These are phyloP conservation scores for Colletotrichum lindemuthianum DNA, from an alignment of 2,329 filamentous ascomycete species.

Conservation along the genomic window DNA sequence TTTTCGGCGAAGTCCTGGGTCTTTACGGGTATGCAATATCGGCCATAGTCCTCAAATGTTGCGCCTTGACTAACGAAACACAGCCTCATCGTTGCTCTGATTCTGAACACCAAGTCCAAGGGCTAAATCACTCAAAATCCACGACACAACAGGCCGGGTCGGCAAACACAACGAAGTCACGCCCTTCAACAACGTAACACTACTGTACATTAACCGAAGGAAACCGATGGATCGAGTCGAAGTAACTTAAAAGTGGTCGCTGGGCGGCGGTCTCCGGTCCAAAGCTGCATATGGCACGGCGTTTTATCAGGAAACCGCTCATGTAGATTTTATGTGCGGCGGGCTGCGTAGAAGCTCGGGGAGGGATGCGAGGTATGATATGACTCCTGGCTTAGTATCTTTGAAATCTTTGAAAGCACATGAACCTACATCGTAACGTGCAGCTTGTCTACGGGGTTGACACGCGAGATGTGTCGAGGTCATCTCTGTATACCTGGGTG, in stretches of 20 bases:
- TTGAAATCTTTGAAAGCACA: slow-evolving; percentile 32
- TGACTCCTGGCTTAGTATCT: slow-evolving; percentile 26
- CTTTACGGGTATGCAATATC: slow-evolving; percentile 85
- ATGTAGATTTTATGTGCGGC: slow-evolving; percentile 48
- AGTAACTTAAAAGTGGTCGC: slow-evolving; percentile 32
- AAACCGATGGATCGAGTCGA: slow-evolving; percentile 24
- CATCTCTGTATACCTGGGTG: too few species aligned
- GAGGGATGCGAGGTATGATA: slow-evolving; percentile 32
- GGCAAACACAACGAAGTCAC: slow-evolving; percentile 20
- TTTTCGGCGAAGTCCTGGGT: slow-evolving; percentile 97
- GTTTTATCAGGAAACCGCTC: slow-evolving; percentile 44
- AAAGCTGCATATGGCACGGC: slow-evolving; percentile 49
- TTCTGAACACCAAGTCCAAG: slow-evolving; percentile 88
- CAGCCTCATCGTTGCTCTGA: slow-evolving; percentile 91
- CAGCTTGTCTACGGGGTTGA: background rate
- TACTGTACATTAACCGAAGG: slow-evolving; percentile 35
- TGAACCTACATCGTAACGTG: background rate
- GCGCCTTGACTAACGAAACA: background rate
- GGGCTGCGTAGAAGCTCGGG: slow-evolving; percentile 29
- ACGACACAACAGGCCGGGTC: slow-evolving; percentile 6
- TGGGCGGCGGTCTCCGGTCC: slow-evolving; percentile 32
- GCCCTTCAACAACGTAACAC: slow-evolving; percentile 23
- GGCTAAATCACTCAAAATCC: slow-evolving; percentile 51
- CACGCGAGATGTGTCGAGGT: too few species aligned
- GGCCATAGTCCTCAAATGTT: background rate